phyloP scores from a whole-genome alignment of 345 rosid genomes.

The Pseudoturritis turrita region DNA sequence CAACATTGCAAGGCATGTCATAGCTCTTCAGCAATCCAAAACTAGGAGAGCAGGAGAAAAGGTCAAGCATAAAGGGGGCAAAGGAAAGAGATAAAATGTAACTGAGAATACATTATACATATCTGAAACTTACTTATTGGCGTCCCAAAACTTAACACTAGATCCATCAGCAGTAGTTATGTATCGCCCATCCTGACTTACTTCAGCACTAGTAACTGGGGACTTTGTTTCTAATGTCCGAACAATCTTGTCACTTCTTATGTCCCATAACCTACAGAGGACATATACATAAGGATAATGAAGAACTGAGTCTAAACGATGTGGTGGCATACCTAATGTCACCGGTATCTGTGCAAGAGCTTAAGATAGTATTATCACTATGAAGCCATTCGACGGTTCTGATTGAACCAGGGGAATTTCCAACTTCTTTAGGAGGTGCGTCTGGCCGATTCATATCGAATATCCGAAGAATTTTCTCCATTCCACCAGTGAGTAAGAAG shows the following conservation, averaged over 20 bases:
- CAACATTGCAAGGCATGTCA: constrained; percentile 75
- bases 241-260: constrained; percentile 79
- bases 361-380: constrained; percentile 86
- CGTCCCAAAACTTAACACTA: constrained; percentile 95
- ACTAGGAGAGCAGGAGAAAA: constrained; percentile 34
- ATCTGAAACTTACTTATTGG: constrained; percentile 70
- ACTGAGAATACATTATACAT: not conserved
- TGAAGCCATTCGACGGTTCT: constrained; percentile 96
- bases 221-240: constrained; percentile 77
- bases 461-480: constrained; percentile 85
- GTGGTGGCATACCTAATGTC: constrained; percentile 67
- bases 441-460: constrained; percentile 84
- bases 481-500: constrained; percentile 85
- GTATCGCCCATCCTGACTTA: constrained; percentile 87
- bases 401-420: constrained; percentile 79
- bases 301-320: too few species aligned
- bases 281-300: not conserved
- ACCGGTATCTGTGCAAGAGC: constrained; percentile 84
- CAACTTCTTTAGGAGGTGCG: constrained; percentile 88
- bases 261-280: constrained; percentile 76
- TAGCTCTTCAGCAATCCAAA: constrained; percentile 90
- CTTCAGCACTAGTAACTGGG: constrained; percentile 94
- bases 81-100: not conserved
- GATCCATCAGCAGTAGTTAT: constrained; percentile 95
- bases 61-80: constrained; percentile 1